Evolutionary conservation across 768 basidiomycete genomes (phyloP).

Genomic region (Lyophyllum shimeji): DNA sequence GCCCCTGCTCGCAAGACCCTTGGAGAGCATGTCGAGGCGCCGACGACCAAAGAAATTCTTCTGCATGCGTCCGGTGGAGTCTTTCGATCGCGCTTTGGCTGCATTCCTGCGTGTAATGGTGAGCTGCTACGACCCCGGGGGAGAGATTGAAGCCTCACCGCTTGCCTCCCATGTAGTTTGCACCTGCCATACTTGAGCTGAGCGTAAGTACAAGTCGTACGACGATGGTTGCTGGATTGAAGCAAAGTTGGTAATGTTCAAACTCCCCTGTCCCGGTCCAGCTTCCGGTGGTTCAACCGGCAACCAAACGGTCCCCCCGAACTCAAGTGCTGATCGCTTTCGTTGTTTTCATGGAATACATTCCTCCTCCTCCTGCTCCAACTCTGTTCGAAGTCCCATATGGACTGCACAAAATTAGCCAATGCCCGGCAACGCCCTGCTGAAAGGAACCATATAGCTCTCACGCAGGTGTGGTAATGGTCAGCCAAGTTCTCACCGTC

Average conservation of each 20-base stretch:
- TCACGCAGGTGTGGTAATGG: not conserved
- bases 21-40: constrained; percentile 51
- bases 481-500: not conserved
- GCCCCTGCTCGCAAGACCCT: constrained; percentile 30
- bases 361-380: too few relatives aligned
- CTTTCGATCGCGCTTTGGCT: constrained; percentile 57
- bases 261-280: too few relatives aligned
- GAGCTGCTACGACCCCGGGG: not conserved
- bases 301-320: too few relatives aligned
- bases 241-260: too few relatives aligned
- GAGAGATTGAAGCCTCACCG: constrained; percentile 35
- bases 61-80: constrained; percentile 52
- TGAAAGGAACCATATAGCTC: too few relatives aligned
- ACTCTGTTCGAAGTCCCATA: too few relatives aligned
- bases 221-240: not conserved
- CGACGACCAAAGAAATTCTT: constrained; percentile 62
- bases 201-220: not conserved
- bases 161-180: constrained; percentile 79
- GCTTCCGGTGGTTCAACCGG: too few relatives aligned
- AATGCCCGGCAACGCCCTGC: too few relatives aligned
- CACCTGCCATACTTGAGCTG: constrained; percentile 49
- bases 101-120: constrained; percentile 43
- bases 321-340: too few relatives aligned
- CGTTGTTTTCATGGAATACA: too few relatives aligned
- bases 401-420: too few relatives aligned